Conservation (phyloP, 371 early-diverging fungal species). For the Globomyces sp. region DNA sequence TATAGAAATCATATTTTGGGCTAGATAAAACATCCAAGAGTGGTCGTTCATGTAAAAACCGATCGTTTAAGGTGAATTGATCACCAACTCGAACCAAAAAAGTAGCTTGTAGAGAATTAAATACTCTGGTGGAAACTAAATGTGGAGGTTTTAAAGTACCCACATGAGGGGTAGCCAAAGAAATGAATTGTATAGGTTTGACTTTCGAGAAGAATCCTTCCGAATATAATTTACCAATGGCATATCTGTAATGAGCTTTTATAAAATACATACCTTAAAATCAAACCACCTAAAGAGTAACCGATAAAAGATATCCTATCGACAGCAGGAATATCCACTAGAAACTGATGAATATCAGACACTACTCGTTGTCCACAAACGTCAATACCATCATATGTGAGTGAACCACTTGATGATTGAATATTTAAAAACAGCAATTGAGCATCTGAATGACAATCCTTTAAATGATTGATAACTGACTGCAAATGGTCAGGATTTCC, state of each 20-base stretch:
- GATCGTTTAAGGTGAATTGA: slow-evolving; percentile 18
- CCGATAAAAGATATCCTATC: slow-evolving; percentile 68
- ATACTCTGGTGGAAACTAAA: slow-evolving; percentile 35
- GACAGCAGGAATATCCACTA: slow-evolving; percentile 34
- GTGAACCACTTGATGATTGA: slow-evolving; percentile 49
- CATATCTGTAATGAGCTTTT: slow-evolving; percentile 37
- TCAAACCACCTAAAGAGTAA: slow-evolving; percentile 79
- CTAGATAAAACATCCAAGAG: slow-evolving; percentile 62
- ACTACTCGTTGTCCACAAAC: slow-evolving; percentile 57
- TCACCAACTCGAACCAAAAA: slow-evolving; percentile 31
- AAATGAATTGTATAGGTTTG: slow-evolving; percentile 48
- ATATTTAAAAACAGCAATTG: slow-evolving; percentile 46
- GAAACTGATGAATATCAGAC: slow-evolving; percentile 12
- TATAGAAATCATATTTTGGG: slow-evolving; percentile 57
- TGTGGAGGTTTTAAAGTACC: slow-evolving; percentile 43
- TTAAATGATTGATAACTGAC: slow-evolving; percentile 43
- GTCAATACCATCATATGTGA: slow-evolving; percentile 70
- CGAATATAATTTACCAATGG: slow-evolving; percentile 63
- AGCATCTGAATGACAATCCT: slow-evolving; percentile 25
- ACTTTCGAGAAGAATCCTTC: slow-evolving; percentile 53
- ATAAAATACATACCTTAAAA: slow-evolving; percentile 42
- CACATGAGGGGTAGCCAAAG: slow-evolving; percentile 80
- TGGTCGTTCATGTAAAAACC: slow-evolving; percentile 34
- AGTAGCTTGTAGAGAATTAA: slow-evolving; percentile 43
- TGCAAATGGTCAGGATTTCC: slow-evolving; percentile 59